Base-by-base conservation (phyloP, 768 basidiomycete species). In the Trametes elegans region DNA sequence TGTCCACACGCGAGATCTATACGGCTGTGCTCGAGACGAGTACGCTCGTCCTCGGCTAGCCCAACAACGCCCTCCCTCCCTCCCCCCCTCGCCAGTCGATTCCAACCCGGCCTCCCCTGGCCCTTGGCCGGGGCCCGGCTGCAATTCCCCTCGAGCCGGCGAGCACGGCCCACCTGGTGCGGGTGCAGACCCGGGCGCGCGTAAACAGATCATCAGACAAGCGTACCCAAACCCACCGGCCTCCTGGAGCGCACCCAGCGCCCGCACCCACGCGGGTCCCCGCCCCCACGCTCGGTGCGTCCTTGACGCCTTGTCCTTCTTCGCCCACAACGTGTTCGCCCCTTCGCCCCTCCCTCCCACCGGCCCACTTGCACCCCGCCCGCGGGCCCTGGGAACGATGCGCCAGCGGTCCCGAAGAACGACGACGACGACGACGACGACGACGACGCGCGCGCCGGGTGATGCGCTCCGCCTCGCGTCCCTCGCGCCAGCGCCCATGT, bases 361-460 rank as follows among this genome's bases (percentile, higher is more conserved):
- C 38, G 49, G n/a, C 11, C 40, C 28, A 41, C 29, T 36, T 46
- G 45, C 21, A 23, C 8, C 49, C 49, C 14, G 21, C 29, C 18
- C 28, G 18, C 18, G 38, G n/a, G 8, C 8, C 2, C 38, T 16
- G 38, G 16, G 38, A 31, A 24, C n/a, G 29, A n/a, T n/a, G n/a
- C n/a, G n/a, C n/a, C n/a, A 7, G 40, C 49, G 49, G 49, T 51
- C 49, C 49, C 49, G 49, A 51, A 51, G 21, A 51, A 3, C 14
- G 13, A 19, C 38, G 16, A 39, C n/a, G 9, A 11, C 10, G 34
- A 10, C 34, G n/a, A n/a, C 11, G 34, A 35, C 34, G 11, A 11
- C 11, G 7, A 27, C 10, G 18, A 6, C 40, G 5, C 6, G 4
- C 9, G 19, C 36, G 2, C 38, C 19, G n/a, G 29, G 19, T 34